Evolutionary conservation across 371 early-diverging fungal genomes (phyloP), one percentile per base, ranked within the genome.

Genomic region (Dinochytrium kinnereticum): DNA sequence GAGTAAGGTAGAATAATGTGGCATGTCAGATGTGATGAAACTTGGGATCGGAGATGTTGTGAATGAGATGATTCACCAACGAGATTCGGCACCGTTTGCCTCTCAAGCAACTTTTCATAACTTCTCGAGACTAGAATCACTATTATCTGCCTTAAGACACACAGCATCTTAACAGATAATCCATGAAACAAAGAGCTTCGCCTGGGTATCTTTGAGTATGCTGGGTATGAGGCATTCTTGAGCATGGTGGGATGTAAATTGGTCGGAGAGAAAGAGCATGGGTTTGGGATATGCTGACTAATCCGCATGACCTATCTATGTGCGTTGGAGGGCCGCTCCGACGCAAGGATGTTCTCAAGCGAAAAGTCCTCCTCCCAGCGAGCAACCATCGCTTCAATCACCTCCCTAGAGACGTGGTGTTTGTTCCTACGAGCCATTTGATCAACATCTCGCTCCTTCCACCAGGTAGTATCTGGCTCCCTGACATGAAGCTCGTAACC

Each of bases 381-480:
- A 21, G 69, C 77, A 17, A 80, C 19, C 84, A 84, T 84, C 37
- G 70, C 28, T 21, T 37, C 33, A 37, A 84, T 80, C 1, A 70
- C 74, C 13, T 79, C 77, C 19, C 34, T 40, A 0, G 78, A 66
- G 3, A 84, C 80, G 2, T 73, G 72, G 59, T 84, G 84, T 24
- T 72, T 59, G 37, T 79, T 80, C 28, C 78, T 28, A 3, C 2
- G 24, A 17, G 77, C 72, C 66, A 84, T 40, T 17, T 71, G 68
- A 2, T 49, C 68, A 51, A 73, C 80, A 50, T 81, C 69, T 59
- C 72, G 51, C 17, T 31, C 70, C 0, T 28, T 64, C 84, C 82
- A 81, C 82, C 84, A 84, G 37, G 31, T 34, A 19, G 81, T 81
- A 1, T 26, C 53, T 1, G 84, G 84, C 64, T 81, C 80, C n/a